A percentile compares a stretch with the other conserved stretches of the same genome.
Evolutionary conservation across 2,329 filamentous ascomycete species (phyloP).

Genomic region (Dothideomycetes sp.): DNA sequence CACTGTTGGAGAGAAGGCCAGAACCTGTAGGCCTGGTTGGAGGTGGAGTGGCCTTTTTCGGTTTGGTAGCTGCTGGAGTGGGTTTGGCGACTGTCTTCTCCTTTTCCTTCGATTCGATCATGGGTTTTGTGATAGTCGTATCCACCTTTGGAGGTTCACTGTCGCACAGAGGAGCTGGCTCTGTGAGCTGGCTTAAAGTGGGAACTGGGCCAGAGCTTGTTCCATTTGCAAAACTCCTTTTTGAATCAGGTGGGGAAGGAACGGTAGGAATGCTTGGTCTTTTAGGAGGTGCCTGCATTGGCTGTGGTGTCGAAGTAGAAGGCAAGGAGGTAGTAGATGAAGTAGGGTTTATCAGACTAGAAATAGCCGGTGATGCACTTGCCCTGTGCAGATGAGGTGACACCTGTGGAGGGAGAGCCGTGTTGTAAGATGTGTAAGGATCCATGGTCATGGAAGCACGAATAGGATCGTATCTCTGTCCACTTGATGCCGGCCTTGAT

Average conservation of each 20-base stretch:
- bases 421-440: slow-evolving; percentile 14
- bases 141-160: neutral
- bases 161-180: neutral
- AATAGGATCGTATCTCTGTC: slow-evolving; percentile 84
- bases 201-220: too few species aligned
- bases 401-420: slow-evolving; percentile 22
- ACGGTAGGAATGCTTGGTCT: slow-evolving; percentile 6
- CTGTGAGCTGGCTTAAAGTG: too few species aligned
- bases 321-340: slow-evolving; percentile 19
- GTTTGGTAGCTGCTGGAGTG: slow-evolving; percentile 16
- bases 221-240: neutral
- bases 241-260: neutral
- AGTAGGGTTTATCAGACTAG: slow-evolving; percentile 58
- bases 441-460: slow-evolving; percentile 49
- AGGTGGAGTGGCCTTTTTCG: slow-evolving; percentile 41
- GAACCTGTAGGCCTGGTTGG: slow-evolving; percentile 50
- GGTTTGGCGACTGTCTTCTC: slow-evolving; percentile 2
- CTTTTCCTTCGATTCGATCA: slow-evolving; percentile 3
- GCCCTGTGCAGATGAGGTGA: slow-evolving; percentile 50
- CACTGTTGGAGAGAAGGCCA: slow-evolving; percentile 52
- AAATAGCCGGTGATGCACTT: slow-evolving; percentile 85
- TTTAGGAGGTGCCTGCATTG: slow-evolving; percentile 7
- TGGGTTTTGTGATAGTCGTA: neutral
- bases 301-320: slow-evolving; percentile 13
- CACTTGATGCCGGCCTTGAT: slow-evolving; percentile 50